Evolutionary conservation across 1,284 basidiomycete species (phyloP).

Genomic region (Pyrrhoderma lamaoense): DNA sequence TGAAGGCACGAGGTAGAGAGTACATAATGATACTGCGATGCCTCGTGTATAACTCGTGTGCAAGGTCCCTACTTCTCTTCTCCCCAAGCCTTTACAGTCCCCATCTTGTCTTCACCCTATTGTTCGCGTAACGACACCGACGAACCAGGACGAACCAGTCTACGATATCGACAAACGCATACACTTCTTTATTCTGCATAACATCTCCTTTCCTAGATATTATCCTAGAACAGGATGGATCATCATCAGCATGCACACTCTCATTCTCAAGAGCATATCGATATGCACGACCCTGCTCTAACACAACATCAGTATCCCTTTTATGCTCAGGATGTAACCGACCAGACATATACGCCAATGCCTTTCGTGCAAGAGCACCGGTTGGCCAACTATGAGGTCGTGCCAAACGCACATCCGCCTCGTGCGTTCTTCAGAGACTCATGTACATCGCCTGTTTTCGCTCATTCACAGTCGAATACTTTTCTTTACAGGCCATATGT

Average conservation of each 20-base stretch:
- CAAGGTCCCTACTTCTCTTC: conserved; percentile 1
- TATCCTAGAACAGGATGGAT: conserved; percentile 13
- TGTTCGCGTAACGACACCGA: conserved; percentile 15
- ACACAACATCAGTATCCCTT: conserved; percentile 16
- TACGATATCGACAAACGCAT: conserved; percentile 7
- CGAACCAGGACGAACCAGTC: conserved; percentile 1
- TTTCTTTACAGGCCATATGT: conserved; percentile 19
- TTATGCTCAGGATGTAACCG: conserved; percentile 9
- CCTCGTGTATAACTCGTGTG: too few relatives aligned
- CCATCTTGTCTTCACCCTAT: conserved; percentile 5
- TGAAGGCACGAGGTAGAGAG: too few relatives aligned
- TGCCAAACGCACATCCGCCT: conserved; percentile 23
- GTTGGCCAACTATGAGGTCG: conserved; percentile 21
- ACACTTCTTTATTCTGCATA: conserved; percentile 1
- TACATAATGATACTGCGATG: too few relatives aligned
- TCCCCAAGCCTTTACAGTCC: conserved; percentile 6
- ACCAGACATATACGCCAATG: conserved; percentile 14
- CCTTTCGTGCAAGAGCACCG: conserved; percentile 17
- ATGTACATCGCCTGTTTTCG: conserved; percentile 20
- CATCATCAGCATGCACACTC: conserved; percentile 17
- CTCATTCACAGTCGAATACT: conserved; percentile 15
- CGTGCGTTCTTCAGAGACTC: conserved; percentile 25
- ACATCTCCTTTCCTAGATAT: neutral
- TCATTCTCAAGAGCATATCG: conserved; percentile 16
- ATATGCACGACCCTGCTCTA: conserved; percentile 19